These are phyloP conservation scores for Eucalyptus albens DNA, from an alignment of 345 rosid genomes.

Conservation along the genomic window DNA sequence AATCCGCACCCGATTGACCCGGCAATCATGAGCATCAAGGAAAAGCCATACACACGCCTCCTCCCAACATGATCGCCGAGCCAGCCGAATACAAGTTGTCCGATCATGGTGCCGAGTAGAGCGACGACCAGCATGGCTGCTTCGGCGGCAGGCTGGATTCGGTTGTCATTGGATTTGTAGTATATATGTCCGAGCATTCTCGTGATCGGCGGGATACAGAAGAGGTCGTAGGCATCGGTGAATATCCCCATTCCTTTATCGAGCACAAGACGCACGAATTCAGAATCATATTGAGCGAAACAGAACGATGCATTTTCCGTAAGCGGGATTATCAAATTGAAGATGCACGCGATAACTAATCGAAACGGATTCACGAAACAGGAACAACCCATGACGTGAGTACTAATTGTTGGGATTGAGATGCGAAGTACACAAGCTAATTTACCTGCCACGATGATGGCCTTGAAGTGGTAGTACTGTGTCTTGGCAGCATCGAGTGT, in stretches of 20 bases:
- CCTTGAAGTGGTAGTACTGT: neutral
- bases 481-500: neutral
- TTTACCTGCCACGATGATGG: neutral
- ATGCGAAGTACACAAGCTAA: neutral
- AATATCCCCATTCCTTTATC: slow-evolving; percentile 38
- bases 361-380: neutral
- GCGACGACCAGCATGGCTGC: slow-evolving; percentile 22
- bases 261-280: neutral
- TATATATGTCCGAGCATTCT: slow-evolving; percentile 17
- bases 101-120: slow-evolving; percentile 36
- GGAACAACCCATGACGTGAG: neutral
- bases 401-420: neutral
- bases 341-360: neutral
- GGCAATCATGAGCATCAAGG: slow-evolving; percentile 31
- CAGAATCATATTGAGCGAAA: neutral
- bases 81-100: slow-evolving; percentile 41
- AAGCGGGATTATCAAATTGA: neutral
- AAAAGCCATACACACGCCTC: slow-evolving; percentile 35
- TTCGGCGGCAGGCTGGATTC: neutral
- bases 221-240: slow-evolving; percentile 44
- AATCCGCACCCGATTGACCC: slow-evolving; percentile 51
- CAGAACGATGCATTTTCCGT: neutral
- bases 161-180: neutral
- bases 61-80: slow-evolving; percentile 46
- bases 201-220: slow-evolving; percentile 35